Base-by-base conservation (phyloP, 2,329 filamentous ascomycete genomes). In the Monosporascus sp. region DNA sequence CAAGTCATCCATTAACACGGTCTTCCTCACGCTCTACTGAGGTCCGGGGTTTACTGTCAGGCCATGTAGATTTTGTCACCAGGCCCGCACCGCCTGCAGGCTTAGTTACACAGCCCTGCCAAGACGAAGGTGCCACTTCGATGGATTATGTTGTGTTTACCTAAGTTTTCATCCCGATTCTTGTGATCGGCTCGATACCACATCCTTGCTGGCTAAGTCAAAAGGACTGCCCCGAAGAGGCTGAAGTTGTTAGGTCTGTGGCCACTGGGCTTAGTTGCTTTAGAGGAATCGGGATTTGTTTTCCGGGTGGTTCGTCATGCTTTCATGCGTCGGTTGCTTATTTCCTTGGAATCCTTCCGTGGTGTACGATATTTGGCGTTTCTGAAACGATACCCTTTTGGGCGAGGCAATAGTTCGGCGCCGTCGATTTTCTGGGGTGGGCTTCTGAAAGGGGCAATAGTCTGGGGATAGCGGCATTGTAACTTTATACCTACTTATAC, bases 1-100 rank as follows among this genome's bases (percentile, higher is more conserved):
- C 75, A 97, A 97, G 77, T 79, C 79, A 41, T 83, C 85, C 48
- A 86, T 99, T 64, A 84, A 88, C 47, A 82, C 83, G 22, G 78
- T 87, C 9, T 86, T 86, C 63, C 64, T 76, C 51, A 80, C 77
- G 51, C 69, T 85, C 27, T 78, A 76, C 58, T 78, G 57, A 66
- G 4, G 9, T 34, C 31, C 31, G 9, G 31, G 31, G 31, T 34
- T 14, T 14, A 5, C 31, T 34, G 0, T 34, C 3, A 11, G 5
- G 11, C 31, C 4, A 14, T 34, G 31, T 14, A 5, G 31, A 14
- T 20, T 41, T 41, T 5, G 38, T 19, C 38, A 41, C 17, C 3
- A 46, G 20, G 43, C 43, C 43, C 17, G 40, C 40, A 20, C 37
- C 19, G 19, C 16, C 37, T n/a, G 37, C 17, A 17, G 17, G 37